These are phyloP conservation scores for Serendipita sp. DNA, from an alignment of 768 basidiomycete species.

Conservation along the genomic window DNA sequence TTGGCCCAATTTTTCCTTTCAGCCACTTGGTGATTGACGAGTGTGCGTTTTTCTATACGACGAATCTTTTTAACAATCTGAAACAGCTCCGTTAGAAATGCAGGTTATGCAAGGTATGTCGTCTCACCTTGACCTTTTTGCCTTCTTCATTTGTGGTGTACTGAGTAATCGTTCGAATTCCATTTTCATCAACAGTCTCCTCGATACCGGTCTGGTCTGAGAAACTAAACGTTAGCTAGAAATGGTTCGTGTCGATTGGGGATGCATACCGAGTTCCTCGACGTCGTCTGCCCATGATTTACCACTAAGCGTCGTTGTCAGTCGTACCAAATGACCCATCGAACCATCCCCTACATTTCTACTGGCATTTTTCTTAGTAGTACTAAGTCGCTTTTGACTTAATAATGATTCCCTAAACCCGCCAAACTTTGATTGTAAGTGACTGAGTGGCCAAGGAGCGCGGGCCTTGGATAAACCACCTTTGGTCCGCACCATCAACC, in stretches of 20 bases:
- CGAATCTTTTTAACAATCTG: slow-evolving; percentile 78
- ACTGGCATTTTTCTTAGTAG: not conserved
- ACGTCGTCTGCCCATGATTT: not conserved
- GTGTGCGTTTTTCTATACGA: slow-evolving; percentile 71
- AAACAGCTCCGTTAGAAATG: not conserved
- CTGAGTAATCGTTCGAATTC: slow-evolving; percentile 70
- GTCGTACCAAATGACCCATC: not conserved
- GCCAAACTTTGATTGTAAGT: not conserved
- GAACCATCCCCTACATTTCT: not conserved
- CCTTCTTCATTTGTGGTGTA: slow-evolving; percentile 80
- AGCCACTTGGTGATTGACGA: slow-evolving; percentile 88
- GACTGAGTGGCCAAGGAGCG: not conserved
- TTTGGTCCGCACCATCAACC: too few relatives aligned
- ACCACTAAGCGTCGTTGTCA: not conserved
- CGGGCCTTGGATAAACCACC: too few relatives aligned
- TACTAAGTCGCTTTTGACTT: too few relatives aligned
- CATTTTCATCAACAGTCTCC: slow-evolving; percentile 70
- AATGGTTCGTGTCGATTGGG: not conserved
- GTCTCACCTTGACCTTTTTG: slow-evolving; percentile 76
- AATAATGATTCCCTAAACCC: too few relatives aligned
- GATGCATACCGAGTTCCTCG: not conserved
- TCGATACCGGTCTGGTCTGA: slow-evolving; percentile 33
- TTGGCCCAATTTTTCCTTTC: slow-evolving; percentile 87
- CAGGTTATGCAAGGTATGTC: slow-evolving; percentile 2
- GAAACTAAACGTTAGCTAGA: not conserved